These are phyloP conservation scores for Colletotrichum siamense DNA, from an alignment of 2,329 filamentous ascomycete genomes.

Conservation along the genomic window DNA sequence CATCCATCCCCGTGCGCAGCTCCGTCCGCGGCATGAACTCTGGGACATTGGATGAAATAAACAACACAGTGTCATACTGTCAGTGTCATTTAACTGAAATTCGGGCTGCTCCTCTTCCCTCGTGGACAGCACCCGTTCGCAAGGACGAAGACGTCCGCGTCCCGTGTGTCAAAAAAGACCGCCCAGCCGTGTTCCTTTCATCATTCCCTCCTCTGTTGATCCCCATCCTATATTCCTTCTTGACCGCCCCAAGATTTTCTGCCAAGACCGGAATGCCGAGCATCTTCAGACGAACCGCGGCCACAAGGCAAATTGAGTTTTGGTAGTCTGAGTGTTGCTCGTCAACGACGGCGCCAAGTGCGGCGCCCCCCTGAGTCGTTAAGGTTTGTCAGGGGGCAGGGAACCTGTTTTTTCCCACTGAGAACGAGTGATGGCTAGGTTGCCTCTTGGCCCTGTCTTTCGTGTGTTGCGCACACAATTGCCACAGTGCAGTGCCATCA, in stretches of 20 bases:
- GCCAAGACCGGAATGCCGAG: conserved; percentile 1
- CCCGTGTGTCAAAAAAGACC: neutral
- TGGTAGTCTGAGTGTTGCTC: neutral
- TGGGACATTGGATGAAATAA: neutral
- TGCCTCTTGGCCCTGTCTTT: neutral
- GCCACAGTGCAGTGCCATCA: neutral
- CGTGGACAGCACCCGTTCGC: neutral
- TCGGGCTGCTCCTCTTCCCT: neutral
- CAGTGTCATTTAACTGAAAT: neutral
- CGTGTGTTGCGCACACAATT: neutral
- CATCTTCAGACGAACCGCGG: neutral
- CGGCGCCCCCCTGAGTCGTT: neutral
- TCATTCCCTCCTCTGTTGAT: neutral
- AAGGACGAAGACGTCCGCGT: neutral
- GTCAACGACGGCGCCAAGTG: neutral
- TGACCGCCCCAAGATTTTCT: neutral
- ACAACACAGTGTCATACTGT: neutral
- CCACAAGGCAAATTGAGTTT: neutral
- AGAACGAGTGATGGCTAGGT: neutral
- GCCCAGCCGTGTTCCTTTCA: neutral
- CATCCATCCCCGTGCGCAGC: neutral
- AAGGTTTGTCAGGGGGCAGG: neutral
- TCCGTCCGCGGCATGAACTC: neutral
- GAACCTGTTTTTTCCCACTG: neutral
- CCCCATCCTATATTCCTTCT: neutral